Evolutionary conservation across 2,329 filamentous ascomycete species (phyloP).

Genomic region (Pyrenophora seminiperda): DNA sequence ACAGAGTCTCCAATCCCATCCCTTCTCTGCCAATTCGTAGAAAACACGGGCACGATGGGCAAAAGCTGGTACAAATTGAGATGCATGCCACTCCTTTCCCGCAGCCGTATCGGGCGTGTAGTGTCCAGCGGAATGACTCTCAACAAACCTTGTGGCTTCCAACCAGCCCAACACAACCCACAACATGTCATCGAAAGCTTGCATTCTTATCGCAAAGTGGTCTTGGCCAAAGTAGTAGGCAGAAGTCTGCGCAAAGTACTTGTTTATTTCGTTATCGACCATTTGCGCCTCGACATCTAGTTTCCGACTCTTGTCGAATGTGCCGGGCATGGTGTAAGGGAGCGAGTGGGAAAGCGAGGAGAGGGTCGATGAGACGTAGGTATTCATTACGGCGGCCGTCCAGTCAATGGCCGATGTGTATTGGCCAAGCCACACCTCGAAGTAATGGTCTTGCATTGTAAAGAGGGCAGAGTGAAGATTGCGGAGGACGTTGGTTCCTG

Average conservation of each 20-base stretch:
- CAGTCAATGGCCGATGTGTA: slow-evolving; percentile 92
- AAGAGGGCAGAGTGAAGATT: slow-evolving; percentile 63
- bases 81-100: slow-evolving; percentile 69
- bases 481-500: slow-evolving; percentile 31
- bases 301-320: slow-evolving; percentile 34
- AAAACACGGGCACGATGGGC: slow-evolving; percentile 83
- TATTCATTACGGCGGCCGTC: slow-evolving; percentile 85
- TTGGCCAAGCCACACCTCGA: slow-evolving; percentile 74
- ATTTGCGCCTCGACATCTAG: slow-evolving; percentile 51
- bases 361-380: slow-evolving; percentile 75
- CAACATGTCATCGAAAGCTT: slow-evolving; percentile 92
- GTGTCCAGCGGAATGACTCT: slow-evolving; percentile 68
- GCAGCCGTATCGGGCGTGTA: slow-evolving; percentile 49
- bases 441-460: slow-evolving; percentile 79
- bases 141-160: slow-evolving; percentile 77
- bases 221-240: slow-evolving; percentile 89
- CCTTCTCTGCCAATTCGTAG: slow-evolving; percentile 76
- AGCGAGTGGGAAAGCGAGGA: slow-evolving; percentile 71
- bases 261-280: slow-evolving; percentile 79
- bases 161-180: slow-evolving; percentile 96
- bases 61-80: slow-evolving; percentile 75
- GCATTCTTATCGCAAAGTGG: slow-evolving; percentile 70
- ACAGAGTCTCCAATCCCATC: slow-evolving; percentile 84
- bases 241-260: slow-evolving; percentile 76
- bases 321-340: slow-evolving; percentile 48